Percentiles rank a stretch among this genome's conserved stretches.
Evolutionary conservation across 2,329 filamentous ascomycete genomes (phyloP).

Genomic region (Lachnellula occidentalis): DNA sequence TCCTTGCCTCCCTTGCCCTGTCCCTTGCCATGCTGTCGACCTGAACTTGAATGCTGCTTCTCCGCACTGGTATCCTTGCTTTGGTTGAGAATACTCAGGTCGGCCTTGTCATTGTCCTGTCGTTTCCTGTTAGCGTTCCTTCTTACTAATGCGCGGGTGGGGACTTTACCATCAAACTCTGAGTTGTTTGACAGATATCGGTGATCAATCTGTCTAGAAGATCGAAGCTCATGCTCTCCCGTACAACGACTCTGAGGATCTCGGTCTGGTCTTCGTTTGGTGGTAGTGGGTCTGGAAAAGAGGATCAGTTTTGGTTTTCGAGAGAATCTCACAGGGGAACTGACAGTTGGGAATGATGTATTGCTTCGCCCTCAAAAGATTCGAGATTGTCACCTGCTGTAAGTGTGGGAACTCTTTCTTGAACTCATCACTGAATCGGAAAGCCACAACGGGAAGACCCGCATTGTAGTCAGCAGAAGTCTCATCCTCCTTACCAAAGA

Average conservation of each 20-base stretch:
- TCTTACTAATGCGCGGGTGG: slow-evolving; percentile 1
- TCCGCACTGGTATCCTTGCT: slow-evolving; percentile 33
- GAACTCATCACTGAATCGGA: slow-evolving; percentile 57
- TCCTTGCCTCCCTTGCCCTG: slow-evolving; percentile 33
- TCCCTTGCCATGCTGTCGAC: slow-evolving; percentile 9
- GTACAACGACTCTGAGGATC: slow-evolving; percentile 61
- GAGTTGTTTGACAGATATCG: slow-evolving; percentile 56
- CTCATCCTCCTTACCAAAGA: slow-evolving; percentile 40
- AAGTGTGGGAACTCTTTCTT: slow-evolving; percentile 55
- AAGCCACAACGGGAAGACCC: slow-evolving; percentile 64
- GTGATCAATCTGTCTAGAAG: slow-evolving; percentile 57
- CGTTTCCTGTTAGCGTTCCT: background rate
- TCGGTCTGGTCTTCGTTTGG: slow-evolving; percentile 56
- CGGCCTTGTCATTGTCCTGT: slow-evolving; percentile 31
- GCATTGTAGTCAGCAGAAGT: slow-evolving; percentile 56
- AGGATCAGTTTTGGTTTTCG: background rate
- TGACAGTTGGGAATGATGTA: slow-evolving; percentile 67
- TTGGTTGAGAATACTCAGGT: slow-evolving; percentile 37
- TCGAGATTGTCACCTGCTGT: slow-evolving; percentile 58
- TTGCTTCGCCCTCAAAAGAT: slow-evolving; percentile 58
- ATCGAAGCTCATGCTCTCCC: slow-evolving; percentile 64
- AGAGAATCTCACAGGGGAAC: background rate
- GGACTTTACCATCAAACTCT: slow-evolving; percentile 51
- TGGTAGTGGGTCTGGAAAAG: slow-evolving; percentile 43
- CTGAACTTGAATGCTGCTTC: slow-evolving; percentile 33